Evolutionary conservation across 257 asterid species (phyloP), one percentile per base, ranked within the genome.

Genomic region (Thymus quinquecostatus): DNA sequence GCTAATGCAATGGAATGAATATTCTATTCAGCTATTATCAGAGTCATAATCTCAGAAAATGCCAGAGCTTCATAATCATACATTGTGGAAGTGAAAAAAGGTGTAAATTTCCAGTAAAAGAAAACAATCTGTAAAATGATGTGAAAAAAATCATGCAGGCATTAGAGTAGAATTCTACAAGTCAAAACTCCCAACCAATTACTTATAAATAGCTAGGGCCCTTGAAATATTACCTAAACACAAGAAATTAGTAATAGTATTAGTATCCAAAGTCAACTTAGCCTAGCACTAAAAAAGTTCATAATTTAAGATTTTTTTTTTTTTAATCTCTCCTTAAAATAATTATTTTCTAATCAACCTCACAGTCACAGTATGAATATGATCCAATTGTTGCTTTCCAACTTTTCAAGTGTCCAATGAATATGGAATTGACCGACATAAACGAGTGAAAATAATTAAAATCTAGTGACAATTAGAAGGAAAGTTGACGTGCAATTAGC

Each of bases 211-310:
- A 30, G 74, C 2, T 48, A n/a, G 57, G 54, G 50, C 63, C 47
- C 34, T 34, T 44, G 29, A 67, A n/a, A 66, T 7, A 12, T 21
- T 21, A 21, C 21, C 21, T 57, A 58, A 71, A 40, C 74, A 27
- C 50, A 53, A 47, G 51, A 73, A 49, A 58, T 68, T 48, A 72
- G 47, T 66, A 21, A 21, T 21, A 21, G 21, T 21, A 21, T 21
- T 21, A 60, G 41, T 38, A 38, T 21, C 43, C 66, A 44, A 60
- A 69, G 85, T 81, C 83, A 78, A 77, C 75, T 75, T 41, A 49
- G 63, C 57, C 14, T 45, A 50, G 73, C 49, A 11, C 47, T 56
- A 64, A 10, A 27, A 69, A 36, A 13, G 6, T 6, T 38, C 4
- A 38, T 5, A 38, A 38, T 3, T 38, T 38, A 38, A 38, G 49